phyloP scores from a whole-genome alignment of 2,329 filamentous ascomycete genomes.

The Diaporthe humulicola region DNA sequence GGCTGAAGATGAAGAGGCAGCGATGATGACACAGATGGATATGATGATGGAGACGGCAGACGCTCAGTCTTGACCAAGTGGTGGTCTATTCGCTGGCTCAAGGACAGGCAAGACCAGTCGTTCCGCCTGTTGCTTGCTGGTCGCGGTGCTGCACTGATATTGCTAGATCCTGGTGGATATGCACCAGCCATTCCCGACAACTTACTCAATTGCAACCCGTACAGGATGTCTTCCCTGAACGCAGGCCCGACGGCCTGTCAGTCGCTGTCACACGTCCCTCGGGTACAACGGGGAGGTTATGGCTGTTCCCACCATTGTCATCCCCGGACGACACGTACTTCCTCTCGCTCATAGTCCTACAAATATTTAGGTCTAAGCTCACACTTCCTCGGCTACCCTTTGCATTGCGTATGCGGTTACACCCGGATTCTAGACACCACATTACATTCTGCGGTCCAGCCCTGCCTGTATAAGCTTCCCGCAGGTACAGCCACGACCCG shows the following conservation, averaged over 20 bases:
- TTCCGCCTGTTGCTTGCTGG: not conserved
- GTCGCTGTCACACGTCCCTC: not conserved
- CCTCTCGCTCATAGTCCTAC: slow-evolving; percentile 59
- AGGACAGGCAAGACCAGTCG: not conserved
- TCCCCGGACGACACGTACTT: slow-evolving; percentile 28
- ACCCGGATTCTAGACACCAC: slow-evolving; percentile 61
- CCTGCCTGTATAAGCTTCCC: slow-evolving; percentile 57
- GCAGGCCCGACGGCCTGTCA: not conserved
- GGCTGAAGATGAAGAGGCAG: slow-evolving; percentile 42
- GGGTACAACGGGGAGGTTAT: not conserved
- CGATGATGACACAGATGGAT: slow-evolving; percentile 57
- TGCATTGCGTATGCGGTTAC: slow-evolving; percentile 61
- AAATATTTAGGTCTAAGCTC: slow-evolving; percentile 62
- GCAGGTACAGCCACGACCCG: slow-evolving; percentile 59
- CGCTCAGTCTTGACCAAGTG: slow-evolving; percentile 35
- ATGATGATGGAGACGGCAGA: slow-evolving; percentile 49
- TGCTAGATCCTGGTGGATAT: not conserved
- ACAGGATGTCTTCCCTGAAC: too few relatives aligned
- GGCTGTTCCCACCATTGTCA: not conserved
- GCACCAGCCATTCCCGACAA: not conserved
- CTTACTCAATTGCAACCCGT: not conserved
- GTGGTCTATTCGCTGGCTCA: not conserved
- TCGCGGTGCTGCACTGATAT: not conserved
- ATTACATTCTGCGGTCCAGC: slow-evolving; percentile 59
- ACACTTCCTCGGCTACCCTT: slow-evolving; percentile 61